Base-by-base conservation (phyloP, 495 filamentous ascomycete species). In the Elaphomyces granulatus region DNA sequence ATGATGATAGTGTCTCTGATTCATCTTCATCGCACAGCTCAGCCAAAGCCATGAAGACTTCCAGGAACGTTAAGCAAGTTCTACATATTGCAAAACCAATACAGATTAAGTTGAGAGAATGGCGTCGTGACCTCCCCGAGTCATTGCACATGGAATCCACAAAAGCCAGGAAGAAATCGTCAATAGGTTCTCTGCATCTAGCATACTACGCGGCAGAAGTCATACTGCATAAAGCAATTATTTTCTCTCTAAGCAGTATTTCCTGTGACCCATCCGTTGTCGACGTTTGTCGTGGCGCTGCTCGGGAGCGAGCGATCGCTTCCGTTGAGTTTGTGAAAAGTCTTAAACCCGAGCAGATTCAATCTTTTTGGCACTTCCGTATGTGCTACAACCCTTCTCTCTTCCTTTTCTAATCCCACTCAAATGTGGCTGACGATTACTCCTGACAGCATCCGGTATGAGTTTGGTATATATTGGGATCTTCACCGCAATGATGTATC, bases 201-300 rank as follows among this genome's bases (percentile, higher is more conserved):
- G 81, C 78, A 32, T 87, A 88, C 59, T 87, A 84, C 48, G 81
- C 84, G 17, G 77, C 80, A 8, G 84, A 88, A 51, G 84, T 88
- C 50, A 86, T 80, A 0, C 78, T 92, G 36, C 84, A 92, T 51
- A n/a, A n/a, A n/a, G n/a, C n/a, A n/a, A n/a, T n/a, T n/a, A n/a
- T n/a, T n/a, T n/a, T n/a, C n/a, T n/a, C n/a, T n/a, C n/a, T n/a
- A n/a, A n/a, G n/a, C 73, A 84, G 10, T 73, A 81, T 44, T 86
- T 88, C 48, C 72, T 87, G 34, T 79, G 83, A 21, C 81, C 80
- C 15, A 63, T 88, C 33, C 37, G 46, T 1, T 49, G 45, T 2
- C 56, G 61, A 40, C 17, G 20, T 40, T 18, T 32, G 23, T 31
- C 4, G n/a, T 32, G 9, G 37, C 31, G 17, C 26, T 17, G 1